phyloP scores from a whole-genome alignment of 768 basidiomycete genomes.

The Calvatia gigantea region DNA sequence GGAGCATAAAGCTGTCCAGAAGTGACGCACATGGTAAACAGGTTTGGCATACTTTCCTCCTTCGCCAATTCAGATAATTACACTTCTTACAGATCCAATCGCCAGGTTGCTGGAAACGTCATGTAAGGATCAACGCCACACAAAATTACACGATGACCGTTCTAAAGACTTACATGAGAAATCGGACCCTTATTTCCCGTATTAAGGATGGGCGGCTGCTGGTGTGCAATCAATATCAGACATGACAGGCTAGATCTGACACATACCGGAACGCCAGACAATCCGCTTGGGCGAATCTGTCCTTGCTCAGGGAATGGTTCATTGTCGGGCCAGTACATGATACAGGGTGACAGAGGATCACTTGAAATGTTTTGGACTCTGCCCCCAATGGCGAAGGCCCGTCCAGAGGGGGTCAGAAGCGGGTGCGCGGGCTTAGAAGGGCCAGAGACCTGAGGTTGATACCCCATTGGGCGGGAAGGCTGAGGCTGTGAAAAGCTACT shows the following conservation, averaged over 20 bases:
- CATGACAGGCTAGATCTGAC: background rate
- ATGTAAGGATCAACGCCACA: conserved; percentile 18
- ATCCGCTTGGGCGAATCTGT: conserved; percentile 63
- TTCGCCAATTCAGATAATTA: conserved; percentile 84
- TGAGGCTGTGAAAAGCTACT: conserved; percentile 11
- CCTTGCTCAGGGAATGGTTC: conserved; percentile 78
- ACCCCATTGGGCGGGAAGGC: conserved; percentile 11
- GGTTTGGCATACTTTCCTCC: conserved; percentile 87
- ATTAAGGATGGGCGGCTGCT: conserved; percentile 86
- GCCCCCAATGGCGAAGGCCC: conserved; percentile 72
- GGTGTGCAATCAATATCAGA: conserved; percentile 14
- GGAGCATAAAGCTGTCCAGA: conserved; percentile 10
- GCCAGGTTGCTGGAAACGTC: conserved; percentile 55
- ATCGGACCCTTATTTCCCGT: conserved; percentile 88
- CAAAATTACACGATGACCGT: conserved; percentile 10
- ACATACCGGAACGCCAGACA: conserved; percentile 52
- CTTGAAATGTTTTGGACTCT: conserved; percentile 75
- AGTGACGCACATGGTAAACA: conserved; percentile 70
- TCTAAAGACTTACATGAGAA: conserved; percentile 68
- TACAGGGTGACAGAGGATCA: conserved; percentile 69
- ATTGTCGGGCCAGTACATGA: conserved; percentile 92
- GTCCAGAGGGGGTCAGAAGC: conserved; percentile 79
- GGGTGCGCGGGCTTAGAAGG: conserved; percentile 54
- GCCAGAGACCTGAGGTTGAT: conserved; percentile 14
- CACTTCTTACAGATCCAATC: conserved; percentile 85